Evolutionary conservation across 345 rosid species (phyloP).

Genomic region (Gossypium longicalyx): DNA sequence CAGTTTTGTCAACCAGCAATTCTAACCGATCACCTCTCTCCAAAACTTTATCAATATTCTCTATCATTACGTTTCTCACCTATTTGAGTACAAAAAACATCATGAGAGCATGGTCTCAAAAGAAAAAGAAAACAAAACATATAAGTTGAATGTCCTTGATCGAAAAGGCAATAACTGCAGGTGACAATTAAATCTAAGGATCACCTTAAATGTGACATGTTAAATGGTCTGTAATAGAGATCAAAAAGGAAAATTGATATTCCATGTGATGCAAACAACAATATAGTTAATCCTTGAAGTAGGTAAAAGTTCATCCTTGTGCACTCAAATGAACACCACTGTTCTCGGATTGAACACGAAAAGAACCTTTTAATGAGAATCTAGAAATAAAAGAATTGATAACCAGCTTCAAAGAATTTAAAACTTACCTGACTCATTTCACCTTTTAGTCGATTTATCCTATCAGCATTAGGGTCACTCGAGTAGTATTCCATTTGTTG

Average conservation of each 20-base stretch:
- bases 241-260: neutral
- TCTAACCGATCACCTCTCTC: conserved; percentile 93
- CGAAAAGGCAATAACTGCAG: neutral
- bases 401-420: neutral
- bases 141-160: neutral
- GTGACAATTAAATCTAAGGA: neutral
- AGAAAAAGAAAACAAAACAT: neutral
- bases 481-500: conserved; percentile 90
- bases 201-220: neutral
- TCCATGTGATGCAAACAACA: neutral
- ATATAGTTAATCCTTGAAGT: neutral
- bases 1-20: conserved; percentile 89
- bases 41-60: conserved; percentile 86
- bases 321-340: neutral
- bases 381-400: neutral
- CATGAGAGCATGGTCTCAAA: neutral
- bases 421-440: conserved; percentile 83
- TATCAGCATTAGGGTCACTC: conserved; percentile 81
- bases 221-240: neutral
- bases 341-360: neutral
- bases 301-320: neutral
- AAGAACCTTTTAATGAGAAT: neutral
- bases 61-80: conserved; percentile 94
- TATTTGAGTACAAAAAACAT: conserved; percentile 16
- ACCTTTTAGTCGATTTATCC: conserved; percentile 79